Evolutionary conservation across 2,329 filamentous ascomycete species (phyloP), one percentile per base, ranked within the genome.

Genomic region (Periglandula ipomoeae): DNA sequence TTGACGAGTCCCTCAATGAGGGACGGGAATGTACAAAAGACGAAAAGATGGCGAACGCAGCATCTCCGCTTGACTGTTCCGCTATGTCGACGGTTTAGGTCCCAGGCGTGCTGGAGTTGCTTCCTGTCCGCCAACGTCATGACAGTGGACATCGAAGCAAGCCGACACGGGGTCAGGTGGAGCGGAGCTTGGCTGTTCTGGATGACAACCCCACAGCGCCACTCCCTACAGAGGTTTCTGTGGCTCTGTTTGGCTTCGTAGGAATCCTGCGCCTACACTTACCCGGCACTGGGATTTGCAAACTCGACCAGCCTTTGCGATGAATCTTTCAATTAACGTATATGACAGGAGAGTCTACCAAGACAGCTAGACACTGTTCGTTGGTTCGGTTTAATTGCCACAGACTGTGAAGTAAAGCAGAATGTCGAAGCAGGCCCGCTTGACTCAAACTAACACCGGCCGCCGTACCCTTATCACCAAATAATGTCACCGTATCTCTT

Each of bases 61-160:
- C 64, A 65, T 66, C 54, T 60, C 62, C 55, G 51, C 52, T 54
- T 49, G 42, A 45, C 23, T 54, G 37, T 56, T 54, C 23, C 3
- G 22, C n/a, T 17, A n/a, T 19, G 39, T 27, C 30, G 34, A 43
- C 23, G 26, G 44, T 44, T 22, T 27, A 37, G 19, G 15, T 24
- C 24, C 27, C 30, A 48, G 49, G 30, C 19, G 45, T 26, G 34
- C 23, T 39, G 20, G 22, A 15, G 20, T 10, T 37, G 30, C 45
- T 40, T 10, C 6, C n/a, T 39, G 19, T 39, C 19, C 37, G 34
- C 30, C 41, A 50, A 52, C 51, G 46, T 52, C 50, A 52, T 52
- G 50, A 38, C 40, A 41, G 37, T 26, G 23, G 32, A 41, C 15
- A n/a, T 24, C 34, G 20, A 22, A 15, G 7, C 15, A 32, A 20